Evolutionary conservation across 768 basidiomycete species (phyloP).

Genomic region (Tubosaeta sp.): DNA sequence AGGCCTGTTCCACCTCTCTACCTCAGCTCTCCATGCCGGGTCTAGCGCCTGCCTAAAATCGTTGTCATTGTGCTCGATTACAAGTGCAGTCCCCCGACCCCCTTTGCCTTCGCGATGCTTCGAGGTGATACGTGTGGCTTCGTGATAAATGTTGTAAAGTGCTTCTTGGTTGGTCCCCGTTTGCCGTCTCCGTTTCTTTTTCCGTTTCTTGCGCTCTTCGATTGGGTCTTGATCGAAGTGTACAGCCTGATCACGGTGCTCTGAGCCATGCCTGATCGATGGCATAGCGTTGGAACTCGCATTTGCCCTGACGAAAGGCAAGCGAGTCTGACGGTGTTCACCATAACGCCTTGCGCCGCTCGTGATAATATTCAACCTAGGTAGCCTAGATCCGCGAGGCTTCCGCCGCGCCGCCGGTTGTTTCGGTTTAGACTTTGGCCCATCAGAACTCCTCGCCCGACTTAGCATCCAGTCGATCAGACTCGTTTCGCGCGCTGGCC

Average conservation of each 20-base stretch:
- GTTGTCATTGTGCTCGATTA: slow-evolving; percentile 43
- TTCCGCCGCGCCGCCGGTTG: slow-evolving; percentile 11
- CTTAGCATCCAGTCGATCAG: slow-evolving; percentile 70
- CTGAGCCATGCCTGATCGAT: slow-evolving; percentile 6
- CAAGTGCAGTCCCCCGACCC: slow-evolving; percentile 26
- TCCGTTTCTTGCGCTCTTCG: slow-evolving; percentile 9
- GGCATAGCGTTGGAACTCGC: slow-evolving; percentile 2
- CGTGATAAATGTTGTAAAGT: slow-evolving; percentile 39
- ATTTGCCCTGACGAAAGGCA: slow-evolving; percentile 32
- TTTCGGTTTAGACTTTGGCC: slow-evolving; percentile 13
- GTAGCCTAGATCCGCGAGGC: slow-evolving; percentile 4
- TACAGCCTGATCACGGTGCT: slow-evolving; percentile 8
- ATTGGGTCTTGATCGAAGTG: slow-evolving; percentile 4
- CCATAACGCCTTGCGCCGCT: slow-evolving; percentile 33
- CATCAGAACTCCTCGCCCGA: slow-evolving; percentile 30
- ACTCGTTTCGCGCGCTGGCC: slow-evolving; percentile 36
- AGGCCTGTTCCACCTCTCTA: slow-evolving; percentile 30
- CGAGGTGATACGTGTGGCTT: slow-evolving; percentile 35
- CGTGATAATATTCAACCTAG: slow-evolving; percentile 37
- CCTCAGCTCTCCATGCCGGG: slow-evolving; percentile 33
- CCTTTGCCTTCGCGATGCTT: slow-evolving; percentile 15
- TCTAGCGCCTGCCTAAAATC: slow-evolving; percentile 40
- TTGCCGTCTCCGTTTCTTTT: slow-evolving; percentile 27
- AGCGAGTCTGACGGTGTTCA: slow-evolving; percentile 35
- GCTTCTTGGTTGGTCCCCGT: slow-evolving; percentile 25